phyloP scores from a whole-genome alignment of 164 flowering plant genomes.

The Chimonanthus salicifolius region DNA sequence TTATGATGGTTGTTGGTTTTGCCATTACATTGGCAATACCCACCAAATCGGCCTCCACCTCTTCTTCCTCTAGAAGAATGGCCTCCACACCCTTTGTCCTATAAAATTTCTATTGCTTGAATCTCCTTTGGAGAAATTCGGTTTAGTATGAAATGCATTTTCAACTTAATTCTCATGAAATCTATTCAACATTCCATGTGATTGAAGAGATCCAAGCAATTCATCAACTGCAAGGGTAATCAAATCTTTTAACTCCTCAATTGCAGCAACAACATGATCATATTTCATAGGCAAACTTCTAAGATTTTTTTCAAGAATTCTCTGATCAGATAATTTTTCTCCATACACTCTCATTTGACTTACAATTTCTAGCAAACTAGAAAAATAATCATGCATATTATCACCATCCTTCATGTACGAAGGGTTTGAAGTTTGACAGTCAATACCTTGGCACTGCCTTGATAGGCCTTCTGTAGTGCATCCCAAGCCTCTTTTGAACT shows the following conservation, averaged over 20 bases:
- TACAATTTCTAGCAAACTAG: neutral
- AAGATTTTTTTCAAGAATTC: neutral
- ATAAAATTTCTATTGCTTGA: too few relatives aligned
- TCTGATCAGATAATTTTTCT: neutral
- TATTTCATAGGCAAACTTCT: neutral
- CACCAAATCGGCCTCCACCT: neutral
- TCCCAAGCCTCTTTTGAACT: too few relatives aligned
- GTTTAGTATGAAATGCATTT: neutral
- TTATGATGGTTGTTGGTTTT: neutral
- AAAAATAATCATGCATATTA: neutral
- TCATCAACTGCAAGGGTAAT: neutral
- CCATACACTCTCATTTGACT: neutral
- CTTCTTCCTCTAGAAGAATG: neutral
- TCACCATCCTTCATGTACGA: neutral
- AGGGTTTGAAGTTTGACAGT: neutral
- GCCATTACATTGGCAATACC: neutral
- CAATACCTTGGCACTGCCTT: neutral
- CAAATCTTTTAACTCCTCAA: neutral
- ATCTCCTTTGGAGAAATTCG: neutral
- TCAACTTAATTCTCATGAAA: neutral
- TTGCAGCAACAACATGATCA: constrained; percentile 7
- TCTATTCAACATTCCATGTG: neutral
- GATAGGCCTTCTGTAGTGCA: too few relatives aligned
- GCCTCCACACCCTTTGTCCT: neutral
- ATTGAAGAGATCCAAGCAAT: neutral